A percentile compares a stretch with the other conserved stretches of the same genome.
Conservation (phyloP, 805 yeast genomes). For the Saturnispora bothae region DNA sequence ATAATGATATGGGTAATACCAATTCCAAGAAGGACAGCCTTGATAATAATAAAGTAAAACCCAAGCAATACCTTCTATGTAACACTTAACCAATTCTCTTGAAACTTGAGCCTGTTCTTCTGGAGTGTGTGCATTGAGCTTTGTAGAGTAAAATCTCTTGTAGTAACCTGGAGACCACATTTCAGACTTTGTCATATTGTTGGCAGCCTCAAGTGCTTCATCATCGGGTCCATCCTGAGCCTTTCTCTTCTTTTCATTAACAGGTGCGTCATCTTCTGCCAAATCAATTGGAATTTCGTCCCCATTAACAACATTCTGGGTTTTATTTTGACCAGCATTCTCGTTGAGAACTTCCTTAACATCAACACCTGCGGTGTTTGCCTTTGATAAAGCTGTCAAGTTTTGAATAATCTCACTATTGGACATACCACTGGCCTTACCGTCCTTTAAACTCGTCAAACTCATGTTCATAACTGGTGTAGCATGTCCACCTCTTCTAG, state of each 20-base stretch:
- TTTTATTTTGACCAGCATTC: slow-evolving; percentile 26
- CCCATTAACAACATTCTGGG: slow-evolving; percentile 4
- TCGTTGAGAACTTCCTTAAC: slow-evolving; percentile 48
- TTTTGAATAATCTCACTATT: slow-evolving; percentile 64
- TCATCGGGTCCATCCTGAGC: slow-evolving; percentile 14
- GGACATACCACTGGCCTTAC: slow-evolving; percentile 55
- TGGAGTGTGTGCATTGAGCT: slow-evolving; percentile 50
- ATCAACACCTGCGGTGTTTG: slow-evolving; percentile 58
- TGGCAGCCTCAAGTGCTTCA: slow-evolving; percentile 1
- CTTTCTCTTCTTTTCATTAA: slow-evolving; percentile 15
- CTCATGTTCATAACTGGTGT: slow-evolving; percentile 65
- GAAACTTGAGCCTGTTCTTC: slow-evolving; percentile 45
- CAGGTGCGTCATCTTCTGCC: slow-evolving; percentile 12
- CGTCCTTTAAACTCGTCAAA: slow-evolving; percentile 56
- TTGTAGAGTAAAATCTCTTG: slow-evolving; percentile 66
- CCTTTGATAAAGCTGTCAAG: slow-evolving; percentile 51
- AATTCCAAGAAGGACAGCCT: slow-evolving; percentile 97
- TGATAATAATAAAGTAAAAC: slow-evolving; percentile 86
- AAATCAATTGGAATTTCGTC: slow-evolving; percentile 21
- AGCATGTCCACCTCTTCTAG: slow-evolving; percentile 36
- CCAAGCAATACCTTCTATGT: slow-evolving; percentile 97
- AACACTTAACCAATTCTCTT: slow-evolving; percentile 53
- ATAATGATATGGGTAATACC: slow-evolving; percentile 96
- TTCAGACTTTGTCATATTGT: slow-evolving; percentile 22
- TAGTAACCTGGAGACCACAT: slow-evolving; percentile 84